A percentile compares a stretch with the other conserved stretches of the same genome.
Conservation (phyloP, 352 stramenopile genomes). For the Globisporangium parvum region DNA sequence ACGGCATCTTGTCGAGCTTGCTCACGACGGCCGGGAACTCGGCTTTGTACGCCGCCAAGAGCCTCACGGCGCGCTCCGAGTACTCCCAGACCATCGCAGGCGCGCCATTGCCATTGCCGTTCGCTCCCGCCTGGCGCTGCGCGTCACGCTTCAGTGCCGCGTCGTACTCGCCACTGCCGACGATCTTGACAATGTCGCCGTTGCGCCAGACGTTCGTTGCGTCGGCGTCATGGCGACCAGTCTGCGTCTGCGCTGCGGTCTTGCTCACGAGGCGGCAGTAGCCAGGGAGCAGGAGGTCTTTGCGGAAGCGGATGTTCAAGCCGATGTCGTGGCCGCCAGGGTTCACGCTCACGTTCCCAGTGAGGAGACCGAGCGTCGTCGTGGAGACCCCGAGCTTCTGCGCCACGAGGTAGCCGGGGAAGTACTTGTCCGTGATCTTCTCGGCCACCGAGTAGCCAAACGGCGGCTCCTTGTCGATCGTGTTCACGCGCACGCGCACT, state of each 20-base stretch:
- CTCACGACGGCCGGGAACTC: slow-evolving; percentile 92
- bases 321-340: slow-evolving; percentile 89
- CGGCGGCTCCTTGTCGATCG: slow-evolving; percentile 91
- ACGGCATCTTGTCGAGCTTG: slow-evolving; percentile 81
- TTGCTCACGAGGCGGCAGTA: slow-evolving; percentile 83
- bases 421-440: slow-evolving; percentile 88
- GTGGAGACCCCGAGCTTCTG: slow-evolving; percentile 91
- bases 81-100: slow-evolving; percentile 91
- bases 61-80: slow-evolving; percentile 90
- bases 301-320: slow-evolving; percentile 74
- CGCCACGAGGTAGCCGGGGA: slow-evolving; percentile 66
- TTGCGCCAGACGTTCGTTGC: slow-evolving; percentile 78
- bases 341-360: slow-evolving; percentile 92
- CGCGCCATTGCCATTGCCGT: neutral
- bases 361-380: slow-evolving; percentile 91
- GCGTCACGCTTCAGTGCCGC: slow-evolving; percentile 19
- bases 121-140: neutral
- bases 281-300: slow-evolving; percentile 87
- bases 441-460: slow-evolving; percentile 95
- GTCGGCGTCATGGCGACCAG: slow-evolving; percentile 14
- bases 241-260: slow-evolving; percentile 5
- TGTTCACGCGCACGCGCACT: slow-evolving; percentile 89
- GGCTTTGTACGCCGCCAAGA: slow-evolving; percentile 91
- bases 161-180: slow-evolving; percentile 72
- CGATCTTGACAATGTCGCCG: slow-evolving; percentile 90